Evolutionary conservation across 2,329 filamentous ascomycete species (phyloP).

Genomic region (Fusarium neocosmosporiellum): DNA sequence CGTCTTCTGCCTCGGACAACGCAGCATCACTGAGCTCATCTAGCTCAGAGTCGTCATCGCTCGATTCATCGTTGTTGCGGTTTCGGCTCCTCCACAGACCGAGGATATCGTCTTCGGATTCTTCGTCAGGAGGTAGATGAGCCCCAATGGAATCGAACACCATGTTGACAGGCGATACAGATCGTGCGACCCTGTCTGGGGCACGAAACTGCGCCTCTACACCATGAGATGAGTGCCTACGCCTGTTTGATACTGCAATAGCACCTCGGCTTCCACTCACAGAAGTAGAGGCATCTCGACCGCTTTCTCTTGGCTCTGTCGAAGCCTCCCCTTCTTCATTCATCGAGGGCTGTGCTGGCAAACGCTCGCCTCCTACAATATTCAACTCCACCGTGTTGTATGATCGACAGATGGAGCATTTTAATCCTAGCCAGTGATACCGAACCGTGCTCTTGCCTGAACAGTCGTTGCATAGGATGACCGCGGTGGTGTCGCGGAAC

Average conservation of each 20-base stretch:
- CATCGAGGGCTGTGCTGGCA: constrained; percentile 41
- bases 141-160: constrained; percentile 42
- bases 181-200: constrained; percentile 57
- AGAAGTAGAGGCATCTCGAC: constrained; percentile 20
- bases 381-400: constrained; percentile 77
- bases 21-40: constrained; percentile 53
- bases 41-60: constrained; percentile 60
- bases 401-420: constrained; percentile 79
- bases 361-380: constrained; percentile 60
- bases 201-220: constrained; percentile 47
- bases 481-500: constrained; percentile 81
- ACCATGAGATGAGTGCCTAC: constrained; percentile 55
- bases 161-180: constrained; percentile 54
- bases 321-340: constrained; percentile 37
- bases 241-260: constrained; percentile 42
- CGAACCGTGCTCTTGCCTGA: constrained; percentile 84
- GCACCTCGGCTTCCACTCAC: constrained; percentile 22
- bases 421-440: constrained; percentile 95
- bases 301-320: constrained; percentile 7
- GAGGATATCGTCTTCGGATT: constrained; percentile 67
- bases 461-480: constrained; percentile 95
- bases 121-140: constrained; percentile 50
- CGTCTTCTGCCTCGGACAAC: constrained; percentile 55
- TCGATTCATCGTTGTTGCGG: constrained; percentile 59
- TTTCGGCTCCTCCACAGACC: constrained; percentile 65